Conservation (phyloP, 192 early-diverging fungal genomes). For the Oehlia diaphana region DNA sequence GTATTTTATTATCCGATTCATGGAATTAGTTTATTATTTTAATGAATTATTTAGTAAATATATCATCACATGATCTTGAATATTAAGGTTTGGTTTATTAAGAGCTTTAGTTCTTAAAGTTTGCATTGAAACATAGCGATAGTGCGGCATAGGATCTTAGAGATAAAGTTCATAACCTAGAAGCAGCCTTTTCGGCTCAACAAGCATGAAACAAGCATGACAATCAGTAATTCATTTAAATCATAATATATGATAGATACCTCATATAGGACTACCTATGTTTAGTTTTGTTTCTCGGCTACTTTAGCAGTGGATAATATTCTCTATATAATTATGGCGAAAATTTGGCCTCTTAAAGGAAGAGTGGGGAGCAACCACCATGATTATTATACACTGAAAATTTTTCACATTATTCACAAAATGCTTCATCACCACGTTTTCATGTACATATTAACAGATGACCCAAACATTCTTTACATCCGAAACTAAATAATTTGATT, state of each 20-base stretch:
- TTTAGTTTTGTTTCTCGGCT: too few relatives aligned
- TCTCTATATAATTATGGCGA: too few relatives aligned
- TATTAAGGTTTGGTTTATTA: not conserved
- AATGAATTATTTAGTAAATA: not conserved
- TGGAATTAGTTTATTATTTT: slow-evolving; percentile 14
- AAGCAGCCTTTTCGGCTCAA: slow-evolving; percentile 16
- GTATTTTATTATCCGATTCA: slow-evolving; percentile 20
- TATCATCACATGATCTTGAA: not conserved
- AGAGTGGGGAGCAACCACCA: too few relatives aligned
- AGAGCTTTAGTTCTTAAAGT: slow-evolving; percentile 20
- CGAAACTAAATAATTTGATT: too few relatives aligned
- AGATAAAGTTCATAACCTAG: slow-evolving; percentile 7
- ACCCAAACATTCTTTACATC: too few relatives aligned
- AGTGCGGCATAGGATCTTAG: slow-evolving; percentile 14
- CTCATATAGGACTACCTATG: too few relatives aligned
- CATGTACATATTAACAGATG: too few relatives aligned
- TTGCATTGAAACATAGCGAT: slow-evolving; percentile 26
- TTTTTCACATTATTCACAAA: too few relatives aligned
- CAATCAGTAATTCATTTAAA: not conserved
- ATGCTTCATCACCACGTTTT: too few relatives aligned
- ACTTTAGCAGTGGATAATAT: too few relatives aligned
- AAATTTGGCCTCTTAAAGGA: too few relatives aligned
- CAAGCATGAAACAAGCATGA: slow-evolving; percentile 6
- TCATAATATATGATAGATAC: not conserved
- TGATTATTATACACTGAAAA: too few relatives aligned